Conservation (phyloP, 768 basidiomycete genomes). For the Leccinum arenicola region DNA sequence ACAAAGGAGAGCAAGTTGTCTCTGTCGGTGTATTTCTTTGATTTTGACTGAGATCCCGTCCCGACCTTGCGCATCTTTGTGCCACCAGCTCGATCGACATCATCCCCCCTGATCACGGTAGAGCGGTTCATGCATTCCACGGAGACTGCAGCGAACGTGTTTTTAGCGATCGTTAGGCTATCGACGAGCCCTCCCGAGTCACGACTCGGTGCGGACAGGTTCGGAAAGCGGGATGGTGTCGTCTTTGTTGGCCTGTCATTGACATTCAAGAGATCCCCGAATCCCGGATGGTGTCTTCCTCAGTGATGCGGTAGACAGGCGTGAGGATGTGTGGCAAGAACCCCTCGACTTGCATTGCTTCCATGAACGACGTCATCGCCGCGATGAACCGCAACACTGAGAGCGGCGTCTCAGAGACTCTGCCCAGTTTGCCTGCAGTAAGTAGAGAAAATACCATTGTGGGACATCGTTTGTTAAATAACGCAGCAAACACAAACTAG, state of each 20-base stretch:
- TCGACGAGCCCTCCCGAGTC: constrained; percentile 35
- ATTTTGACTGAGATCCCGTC: constrained; percentile 26
- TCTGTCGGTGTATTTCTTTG: constrained; percentile 44
- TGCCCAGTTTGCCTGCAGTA: too few species aligned
- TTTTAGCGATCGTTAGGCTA: constrained; percentile 44
- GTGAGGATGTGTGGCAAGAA: too few species aligned
- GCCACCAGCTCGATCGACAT: constrained; percentile 63
- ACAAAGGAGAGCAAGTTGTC: constrained; percentile 48
- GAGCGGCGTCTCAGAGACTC: too few species aligned
- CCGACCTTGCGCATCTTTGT: constrained; percentile 26
- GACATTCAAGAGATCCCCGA: neutral
- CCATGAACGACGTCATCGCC: too few species aligned
- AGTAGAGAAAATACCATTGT: neutral
- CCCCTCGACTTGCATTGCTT: too few species aligned
- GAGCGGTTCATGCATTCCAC: constrained; percentile 50
- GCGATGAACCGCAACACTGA: too few species aligned
- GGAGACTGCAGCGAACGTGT: constrained; percentile 41
- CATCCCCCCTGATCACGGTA: constrained; percentile 55
- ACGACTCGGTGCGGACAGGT: constrained; percentile 38
- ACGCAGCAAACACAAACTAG: neutral
- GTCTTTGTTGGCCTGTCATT: constrained; percentile 43
- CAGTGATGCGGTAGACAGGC: too few species aligned
- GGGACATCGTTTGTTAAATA: neutral
- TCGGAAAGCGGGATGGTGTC: constrained; percentile 54
- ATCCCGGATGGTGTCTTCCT: too few species aligned